Base-by-base conservation (phyloP, 148 eudicot genomes). In the Rheum nobile region DNA sequence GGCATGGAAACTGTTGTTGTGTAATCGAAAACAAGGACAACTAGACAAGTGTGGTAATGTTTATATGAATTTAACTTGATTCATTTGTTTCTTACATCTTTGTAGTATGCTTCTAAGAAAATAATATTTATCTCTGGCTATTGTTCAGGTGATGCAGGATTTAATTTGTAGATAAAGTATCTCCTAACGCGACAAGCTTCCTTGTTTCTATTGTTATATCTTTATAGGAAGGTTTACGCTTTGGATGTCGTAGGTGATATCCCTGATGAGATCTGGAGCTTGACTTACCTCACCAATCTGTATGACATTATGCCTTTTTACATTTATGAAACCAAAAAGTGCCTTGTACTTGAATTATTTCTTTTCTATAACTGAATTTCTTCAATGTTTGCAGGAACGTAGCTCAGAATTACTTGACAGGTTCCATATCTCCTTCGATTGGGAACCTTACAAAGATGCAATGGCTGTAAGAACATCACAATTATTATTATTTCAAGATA, bases 381-480 rank as follows among this genome's bases (percentile, higher is more conserved):
- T 50, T 73, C 35, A 28, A 28, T 75, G 8, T 50, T 50, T 83
- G 78, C 82, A 91, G 98, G 78, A 41, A 69, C 31, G 50, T 93
- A 76, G 81, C 29, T 31, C 85, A 79, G 74, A 93, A 93, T 79
- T 82, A 80, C 87, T 78, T 93, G 77, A 84, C 89, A 4, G 98
- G 98, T 70, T 74, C 88, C 46, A 48, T 93, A 42, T 82, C 98
- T 29, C 39, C 92, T 50, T 84, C 91, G 68, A 76, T 93, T 75
- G 92, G 86, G 70, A 88, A 89, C 74, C 84, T 93, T 28, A 88
- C 85, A 75, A 82, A 84, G 34, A 67, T 93, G 92, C 85, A 86
- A 68, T 84, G 65, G 52, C 67, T 91, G 98, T 91, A 88, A 46
- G 35, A 29, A 31, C 63, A 48, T 4, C 68, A 63, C 38, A 16